Evolutionary conservation across 2,329 filamentous ascomycete species (phyloP).

Genomic region (Fusarium pilosicola): DNA sequence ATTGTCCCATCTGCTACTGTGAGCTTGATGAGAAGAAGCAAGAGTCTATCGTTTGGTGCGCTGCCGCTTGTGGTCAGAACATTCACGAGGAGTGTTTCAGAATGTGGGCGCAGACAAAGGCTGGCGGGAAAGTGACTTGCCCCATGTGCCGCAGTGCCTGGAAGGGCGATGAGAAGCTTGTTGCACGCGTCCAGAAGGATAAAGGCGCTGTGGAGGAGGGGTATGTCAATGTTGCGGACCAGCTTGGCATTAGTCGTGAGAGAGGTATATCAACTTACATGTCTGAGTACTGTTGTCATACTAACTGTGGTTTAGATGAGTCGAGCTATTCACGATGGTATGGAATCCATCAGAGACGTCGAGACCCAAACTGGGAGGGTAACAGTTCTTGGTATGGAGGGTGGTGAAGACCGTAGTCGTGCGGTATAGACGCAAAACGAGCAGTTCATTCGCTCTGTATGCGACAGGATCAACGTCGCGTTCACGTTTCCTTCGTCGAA

Average conservation of each 20-base stretch:
- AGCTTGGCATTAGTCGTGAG: slow-evolving; percentile 65
- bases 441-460: background rate
- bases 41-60: slow-evolving; percentile 61
- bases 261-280: slow-evolving; percentile 54
- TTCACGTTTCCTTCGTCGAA: background rate
- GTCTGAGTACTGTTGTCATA: background rate
- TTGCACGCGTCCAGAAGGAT: slow-evolving; percentile 56
- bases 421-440: background rate
- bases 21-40: slow-evolving; percentile 51
- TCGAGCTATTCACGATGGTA: slow-evolving; percentile 29
- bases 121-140: slow-evolving; percentile 58
- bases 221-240: slow-evolving; percentile 69
- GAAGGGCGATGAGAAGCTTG: slow-evolving; percentile 56
- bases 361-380: background rate
- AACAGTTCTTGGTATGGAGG: background rate
- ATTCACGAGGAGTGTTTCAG: slow-evolving; percentile 64
- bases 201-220: slow-evolving; percentile 61
- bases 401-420: background rate
- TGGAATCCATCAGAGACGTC: slow-evolving; percentile 8
- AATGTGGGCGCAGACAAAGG: slow-evolving; percentile 63
- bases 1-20: slow-evolving; percentile 68
- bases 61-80: slow-evolving; percentile 64
- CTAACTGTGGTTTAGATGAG: slow-evolving; percentile 19
- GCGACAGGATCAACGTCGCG: background rate
- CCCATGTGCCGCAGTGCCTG: slow-evolving; percentile 69